A percentile compares a stretch with the other conserved stretches of the same genome.
Evolutionary conservation across 2,329 filamentous ascomycete genomes (phyloP).

Genomic region (Colletotrichum incanum): DNA sequence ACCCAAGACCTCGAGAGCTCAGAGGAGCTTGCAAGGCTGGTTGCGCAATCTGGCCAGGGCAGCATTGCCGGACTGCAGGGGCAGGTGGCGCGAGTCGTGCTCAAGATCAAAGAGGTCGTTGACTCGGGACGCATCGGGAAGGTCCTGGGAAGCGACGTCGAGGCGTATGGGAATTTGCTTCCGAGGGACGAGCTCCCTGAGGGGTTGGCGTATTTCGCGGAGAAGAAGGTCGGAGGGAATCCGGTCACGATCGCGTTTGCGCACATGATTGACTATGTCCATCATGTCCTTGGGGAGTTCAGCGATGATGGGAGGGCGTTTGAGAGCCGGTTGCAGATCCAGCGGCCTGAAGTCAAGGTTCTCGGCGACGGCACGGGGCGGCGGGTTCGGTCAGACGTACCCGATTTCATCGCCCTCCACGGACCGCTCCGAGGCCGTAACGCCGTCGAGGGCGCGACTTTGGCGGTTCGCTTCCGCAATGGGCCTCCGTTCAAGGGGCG

Average conservation of each 20-base stretch:
- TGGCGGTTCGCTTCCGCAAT: slow-evolving; percentile 62
- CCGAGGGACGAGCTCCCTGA: slow-evolving; percentile 52
- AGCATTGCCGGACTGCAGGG: slow-evolving; percentile 69
- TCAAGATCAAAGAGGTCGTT: slow-evolving; percentile 62
- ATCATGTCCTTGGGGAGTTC: slow-evolving; percentile 27
- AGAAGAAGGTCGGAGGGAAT: slow-evolving; percentile 64
- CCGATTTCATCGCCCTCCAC: slow-evolving; percentile 52
- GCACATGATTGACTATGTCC: slow-evolving; percentile 47
- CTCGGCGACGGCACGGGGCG: neutral
- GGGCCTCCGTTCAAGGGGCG: slow-evolving; percentile 65
- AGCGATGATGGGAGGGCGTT: neutral
- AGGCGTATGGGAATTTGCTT: slow-evolving; percentile 55
- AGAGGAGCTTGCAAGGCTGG: slow-evolving; percentile 54
- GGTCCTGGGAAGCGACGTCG: slow-evolving; percentile 66
- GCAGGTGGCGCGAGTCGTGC: slow-evolving; percentile 59
- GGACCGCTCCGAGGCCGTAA: slow-evolving; percentile 53
- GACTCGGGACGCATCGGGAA: slow-evolving; percentile 63
- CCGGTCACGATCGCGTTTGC: slow-evolving; percentile 58
- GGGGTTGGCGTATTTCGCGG: slow-evolving; percentile 63
- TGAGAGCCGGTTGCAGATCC: slow-evolving; percentile 51
- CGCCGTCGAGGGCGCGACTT: slow-evolving; percentile 54
- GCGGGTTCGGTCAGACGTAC: slow-evolving; percentile 42
- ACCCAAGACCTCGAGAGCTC: slow-evolving; percentile 59
- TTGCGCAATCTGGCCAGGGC: slow-evolving; percentile 1
- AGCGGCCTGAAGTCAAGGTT: slow-evolving; percentile 35